Evolutionary conservation across 768 basidiomycete species (phyloP), one percentile per base, ranked within the genome.

Genomic region (Xanthoconium purpureum): DNA sequence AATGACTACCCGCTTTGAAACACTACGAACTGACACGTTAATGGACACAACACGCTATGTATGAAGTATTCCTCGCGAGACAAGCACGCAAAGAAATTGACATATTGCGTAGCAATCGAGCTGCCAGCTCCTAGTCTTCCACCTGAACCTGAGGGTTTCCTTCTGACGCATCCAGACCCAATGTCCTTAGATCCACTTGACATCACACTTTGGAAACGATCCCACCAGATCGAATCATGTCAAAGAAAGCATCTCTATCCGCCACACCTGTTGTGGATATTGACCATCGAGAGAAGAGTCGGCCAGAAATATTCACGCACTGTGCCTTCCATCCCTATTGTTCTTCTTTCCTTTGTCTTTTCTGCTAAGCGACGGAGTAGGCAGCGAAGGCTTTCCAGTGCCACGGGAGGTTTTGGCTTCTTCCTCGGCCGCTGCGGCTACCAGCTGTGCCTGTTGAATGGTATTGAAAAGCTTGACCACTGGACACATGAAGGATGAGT

Each of bases 381-480:
- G 80, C 47, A 92, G 68, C 0, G 84, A 81, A 33, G 89, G 83
- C 64, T 88, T 92, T 28, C 90, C 89, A 20, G 82, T 79, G 5
- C 91, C 90, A 63, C 87, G 78, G 32, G 78, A 68, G 12, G 79
- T 74, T 72, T 88, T 89, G 53, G 78, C 66, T 55, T 83, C 80
- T 65, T 84, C 84, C 24, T 77, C 79, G 12, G 79, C 79, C 6
- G 70, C 77, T 11, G 78, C 68, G 2, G 81, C 75, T 13, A 78
- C 80, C 29, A 78, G 74, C 63, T 94, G 91, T 18, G 89, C 86
- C 60, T 90, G 88, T 59, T 93, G 91, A 47, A 94, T 89, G 5
- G 81, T 84, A 63, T 94, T 94, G 75, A 94, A 94, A 15, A 94
- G 75, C 65, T 88, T 84, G n/a, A 94, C 90, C 45, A 94, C 91